Conservation (phyloP, 2,329 filamentous ascomycete species). For the Colletotrichum gloeosporioides region DNA sequence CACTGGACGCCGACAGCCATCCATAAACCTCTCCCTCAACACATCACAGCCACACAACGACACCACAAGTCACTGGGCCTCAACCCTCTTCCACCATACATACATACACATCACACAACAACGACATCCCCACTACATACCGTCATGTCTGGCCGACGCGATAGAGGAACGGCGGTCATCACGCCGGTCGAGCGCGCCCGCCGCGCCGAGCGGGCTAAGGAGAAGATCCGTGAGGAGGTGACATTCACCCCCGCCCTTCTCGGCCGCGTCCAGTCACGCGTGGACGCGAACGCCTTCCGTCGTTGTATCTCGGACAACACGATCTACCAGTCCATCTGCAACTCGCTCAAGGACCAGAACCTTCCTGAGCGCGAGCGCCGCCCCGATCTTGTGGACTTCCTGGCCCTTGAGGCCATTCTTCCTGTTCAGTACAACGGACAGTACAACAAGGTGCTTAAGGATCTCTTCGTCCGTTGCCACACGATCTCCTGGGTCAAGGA, state of each 20-base stretch:
- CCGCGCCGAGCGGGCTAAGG: not conserved
- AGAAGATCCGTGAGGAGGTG: not conserved
- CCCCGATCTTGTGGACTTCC: constrained; percentile 19
- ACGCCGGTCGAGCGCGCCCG: constrained; percentile 3
- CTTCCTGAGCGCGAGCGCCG: constrained; percentile 11
- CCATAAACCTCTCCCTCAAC: not conserved
- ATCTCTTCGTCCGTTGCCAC: constrained; percentile 10
- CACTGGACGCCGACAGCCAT: not conserved
- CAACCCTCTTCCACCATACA: not conserved
- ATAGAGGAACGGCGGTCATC: constrained; percentile 5
- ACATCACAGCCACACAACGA: not conserved
- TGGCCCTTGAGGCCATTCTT: constrained; percentile 20
- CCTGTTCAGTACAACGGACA: constrained; percentile 17
- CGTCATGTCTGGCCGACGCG: not conserved
- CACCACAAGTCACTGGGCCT: not conserved
- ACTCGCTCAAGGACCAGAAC: constrained; percentile 20
- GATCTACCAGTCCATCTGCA: constrained; percentile 16
- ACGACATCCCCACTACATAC: not conserved
- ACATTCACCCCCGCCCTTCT: constrained; percentile 10
- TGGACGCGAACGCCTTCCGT: constrained; percentile 14
- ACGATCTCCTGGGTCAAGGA: constrained; percentile 8
- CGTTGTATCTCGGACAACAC: constrained; percentile 22
- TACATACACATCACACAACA: not conserved
- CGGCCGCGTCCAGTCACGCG: constrained; percentile 3
- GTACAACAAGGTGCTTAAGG: constrained; percentile 19